Base-by-base conservation (phyloP, 2,329 filamentous ascomycete species). In the Nannizziopsis arthrosporioides region DNA sequence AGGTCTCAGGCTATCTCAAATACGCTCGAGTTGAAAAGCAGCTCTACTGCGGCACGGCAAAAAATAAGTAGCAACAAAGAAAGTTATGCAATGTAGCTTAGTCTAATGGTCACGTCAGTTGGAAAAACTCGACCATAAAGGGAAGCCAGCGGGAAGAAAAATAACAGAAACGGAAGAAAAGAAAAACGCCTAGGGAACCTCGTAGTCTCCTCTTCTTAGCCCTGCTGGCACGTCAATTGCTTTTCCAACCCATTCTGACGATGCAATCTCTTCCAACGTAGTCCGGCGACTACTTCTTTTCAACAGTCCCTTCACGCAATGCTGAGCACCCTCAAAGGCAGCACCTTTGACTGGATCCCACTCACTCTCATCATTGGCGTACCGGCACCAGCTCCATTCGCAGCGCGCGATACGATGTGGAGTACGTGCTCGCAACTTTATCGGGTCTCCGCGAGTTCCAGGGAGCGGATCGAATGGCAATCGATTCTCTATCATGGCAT, bases 331-430 rank as follows among this genome's bases (percentile, higher is more conserved):
- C 34, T 80, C 73, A 45, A 93, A 75, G 1, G 77, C 82, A 43
- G 71, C 72, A 5, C 76, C 78, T 49, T 77, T 76, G 77, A 80
- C 56, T 63, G 72, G 53, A 71, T 94, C 87, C 73, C 93, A 92
- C 47, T 94, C 87, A 32, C 87, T 88, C 48, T 93, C 85, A 9
- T 83, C 80, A 49, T 88, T 82, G 1, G 81, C 87, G 61, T 84
- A 94, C 51, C 84, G 80, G 52, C 87, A 81, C 92, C 92, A 98
- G 42, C 84, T 80, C 92, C 92, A 98, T 62, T 98, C 92, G 44
- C 89, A 85, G 32, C 92, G 76, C 1, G 92, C 92, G 52, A 98
- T 96, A n/a, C 89, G 82, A 63, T 98, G 92, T 45, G 84, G 90
- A 0, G 86, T 90, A 48, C 86, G 75, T 56, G 84, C 89, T 57